Evolutionary conservation across 108 stramenopile genomes (phyloP).

Genomic region (Pseudonitzschia multiseries): DNA sequence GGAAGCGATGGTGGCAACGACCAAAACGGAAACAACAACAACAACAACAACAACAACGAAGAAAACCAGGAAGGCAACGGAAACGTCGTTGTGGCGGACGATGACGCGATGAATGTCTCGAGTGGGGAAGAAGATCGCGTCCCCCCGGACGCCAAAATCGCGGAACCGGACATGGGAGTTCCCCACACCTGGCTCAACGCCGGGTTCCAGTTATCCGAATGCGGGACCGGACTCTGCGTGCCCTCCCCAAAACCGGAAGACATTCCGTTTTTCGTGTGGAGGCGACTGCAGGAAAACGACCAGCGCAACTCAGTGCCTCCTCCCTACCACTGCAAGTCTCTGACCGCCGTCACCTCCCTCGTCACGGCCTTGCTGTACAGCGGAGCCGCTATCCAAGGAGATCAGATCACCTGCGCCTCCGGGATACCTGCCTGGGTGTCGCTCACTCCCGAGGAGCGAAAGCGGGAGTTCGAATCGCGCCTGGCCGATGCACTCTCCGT

Average conservation of each 20-base stretch:
- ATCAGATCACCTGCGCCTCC: conserved; percentile 37
- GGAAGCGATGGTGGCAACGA: conserved; percentile 13
- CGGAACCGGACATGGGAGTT: conserved; percentile 22
- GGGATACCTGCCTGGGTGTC: conserved; percentile 52
- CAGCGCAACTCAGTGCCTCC: conserved; percentile 19
- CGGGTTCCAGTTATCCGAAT: conserved; percentile 38
- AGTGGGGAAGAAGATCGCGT: conserved; percentile 18
- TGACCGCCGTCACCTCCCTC: conserved; percentile 63
- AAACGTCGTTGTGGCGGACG: conserved; percentile 22
- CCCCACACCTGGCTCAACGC: conserved; percentile 50
- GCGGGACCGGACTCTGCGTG: conserved; percentile 32
- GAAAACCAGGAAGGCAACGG: neutral
- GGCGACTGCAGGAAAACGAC: conserved; percentile 8
- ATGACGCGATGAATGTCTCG: conserved; percentile 31
- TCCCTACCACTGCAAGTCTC: conserved; percentile 71
- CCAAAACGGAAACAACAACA: conserved; percentile 28
- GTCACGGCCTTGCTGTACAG: conserved; percentile 71
- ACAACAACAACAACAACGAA: conserved; percentile 9
- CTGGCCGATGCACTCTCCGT: conserved; percentile 67
- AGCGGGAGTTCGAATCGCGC: conserved; percentile 60
- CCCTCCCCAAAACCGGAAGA: conserved; percentile 43
- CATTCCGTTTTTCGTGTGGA: conserved; percentile 35
- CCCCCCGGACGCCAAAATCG: neutral
- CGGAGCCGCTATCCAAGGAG: conserved; percentile 66
- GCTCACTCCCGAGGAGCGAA: conserved; percentile 49